Conservation (phyloP, 2,329 filamentous ascomycete genomes). For the Lasiodiplodia citricola region DNA sequence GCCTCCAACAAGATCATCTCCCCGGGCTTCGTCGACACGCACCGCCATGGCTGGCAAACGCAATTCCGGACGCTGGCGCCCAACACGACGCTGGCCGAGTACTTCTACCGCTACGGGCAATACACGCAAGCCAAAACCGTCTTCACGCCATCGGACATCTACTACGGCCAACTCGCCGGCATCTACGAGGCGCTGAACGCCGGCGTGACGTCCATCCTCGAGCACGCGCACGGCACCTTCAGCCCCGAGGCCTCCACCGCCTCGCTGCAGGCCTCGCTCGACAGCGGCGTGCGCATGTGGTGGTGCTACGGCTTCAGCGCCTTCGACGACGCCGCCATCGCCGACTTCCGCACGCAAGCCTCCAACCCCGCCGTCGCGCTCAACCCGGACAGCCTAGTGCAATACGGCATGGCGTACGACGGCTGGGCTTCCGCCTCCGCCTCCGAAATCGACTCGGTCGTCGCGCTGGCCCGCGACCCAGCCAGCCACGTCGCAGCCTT, state of each 20-base stretch:
- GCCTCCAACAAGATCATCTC: conserved; percentile 57
- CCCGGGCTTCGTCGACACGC: conserved; percentile 63
- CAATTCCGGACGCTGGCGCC: conserved; percentile 58
- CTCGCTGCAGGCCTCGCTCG: conserved; percentile 53
- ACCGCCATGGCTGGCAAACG: conserved; percentile 58
- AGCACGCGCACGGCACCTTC: conserved; percentile 58
- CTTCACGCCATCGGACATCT: conserved; percentile 34
- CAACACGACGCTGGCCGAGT: conserved; percentile 49
- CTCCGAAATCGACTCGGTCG: conserved; percentile 8
- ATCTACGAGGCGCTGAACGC: conserved; percentile 57
- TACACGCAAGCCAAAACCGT: neutral
- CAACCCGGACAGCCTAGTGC: conserved; percentile 13
- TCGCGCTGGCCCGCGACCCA: neutral
- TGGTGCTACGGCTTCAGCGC: conserved; percentile 49
- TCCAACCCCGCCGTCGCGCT: neutral
- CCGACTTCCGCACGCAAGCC: conserved; percentile 4
- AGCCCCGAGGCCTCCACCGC: conserved; percentile 50
- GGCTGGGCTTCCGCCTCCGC: conserved; percentile 20
- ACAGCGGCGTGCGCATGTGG: conserved; percentile 54
- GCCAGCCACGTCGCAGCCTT: conserved; percentile 40
- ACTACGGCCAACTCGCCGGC: conserved; percentile 41
- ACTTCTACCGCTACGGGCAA: conserved; percentile 25
- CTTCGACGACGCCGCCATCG: conserved; percentile 27
- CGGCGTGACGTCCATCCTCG: conserved; percentile 59
- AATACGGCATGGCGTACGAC: conserved; percentile 29